phyloP scores from a whole-genome alignment of 306 rosid genomes.

The Pyrus betulifolia region DNA sequence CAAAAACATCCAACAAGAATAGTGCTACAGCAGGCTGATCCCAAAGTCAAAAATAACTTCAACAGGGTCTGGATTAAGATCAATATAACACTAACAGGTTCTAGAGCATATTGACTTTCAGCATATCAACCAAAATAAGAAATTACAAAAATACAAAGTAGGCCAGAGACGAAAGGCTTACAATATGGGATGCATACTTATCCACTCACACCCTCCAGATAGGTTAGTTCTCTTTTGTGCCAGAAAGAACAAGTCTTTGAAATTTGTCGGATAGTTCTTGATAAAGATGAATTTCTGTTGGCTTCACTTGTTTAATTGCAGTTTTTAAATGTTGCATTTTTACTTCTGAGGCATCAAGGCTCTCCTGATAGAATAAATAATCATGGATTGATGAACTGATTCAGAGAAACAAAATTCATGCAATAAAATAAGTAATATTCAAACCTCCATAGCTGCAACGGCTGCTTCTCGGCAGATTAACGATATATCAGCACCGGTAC shows the following conservation, averaged over 20 bases:
- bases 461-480: slow-evolving; percentile 81
- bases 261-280: slow-evolving; percentile 55
- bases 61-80: neutral
- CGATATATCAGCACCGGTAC: slow-evolving; percentile 85
- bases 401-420: neutral
- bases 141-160: neutral
- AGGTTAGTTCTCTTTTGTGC: slow-evolving; percentile 27
- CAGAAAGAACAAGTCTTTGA: slow-evolving; percentile 56
- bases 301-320: slow-evolving; percentile 55
- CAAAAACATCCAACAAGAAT: neutral
- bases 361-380: slow-evolving; percentile 44
- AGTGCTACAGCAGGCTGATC: neutral
- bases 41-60: neutral
- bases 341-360: slow-evolving; percentile 52
- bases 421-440: slow-evolving; percentile 11
- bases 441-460: slow-evolving; percentile 74
- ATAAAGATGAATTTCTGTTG: slow-evolving; percentile 56
- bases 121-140: neutral
- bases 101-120: neutral
- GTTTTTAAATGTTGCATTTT: slow-evolving; percentile 62
- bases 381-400: slow-evolving; percentile 6
- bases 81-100: neutral
- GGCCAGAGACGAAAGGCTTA: slow-evolving; percentile 25
- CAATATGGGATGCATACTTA: slow-evolving; percentile 33
- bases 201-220: slow-evolving; percentile 14